These are phyloP conservation scores for Theobroma cacao DNA, from an alignment of 345 rosid species.

Conservation along the genomic window DNA sequence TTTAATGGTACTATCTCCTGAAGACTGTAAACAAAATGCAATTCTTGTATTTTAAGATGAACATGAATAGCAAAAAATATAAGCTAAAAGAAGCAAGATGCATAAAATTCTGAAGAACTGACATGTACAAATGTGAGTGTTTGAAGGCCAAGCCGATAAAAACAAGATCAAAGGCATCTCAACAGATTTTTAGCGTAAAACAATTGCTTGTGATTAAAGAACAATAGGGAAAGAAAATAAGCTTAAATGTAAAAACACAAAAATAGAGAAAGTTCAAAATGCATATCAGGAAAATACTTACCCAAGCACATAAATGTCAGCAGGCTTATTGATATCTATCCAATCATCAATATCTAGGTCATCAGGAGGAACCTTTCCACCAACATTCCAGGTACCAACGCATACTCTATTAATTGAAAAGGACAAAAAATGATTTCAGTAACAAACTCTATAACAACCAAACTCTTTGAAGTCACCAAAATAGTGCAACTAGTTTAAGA, in stretches of 20 bases:
- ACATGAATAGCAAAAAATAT: not conserved
- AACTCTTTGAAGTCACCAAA: not conserved
- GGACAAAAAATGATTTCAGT: not conserved
- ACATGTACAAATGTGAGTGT: not conserved
- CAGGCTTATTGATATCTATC: constrained; percentile 70
- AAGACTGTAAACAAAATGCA: constrained; percentile 41
- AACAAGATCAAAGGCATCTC: not conserved
- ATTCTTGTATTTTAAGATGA: constrained; percentile 1
- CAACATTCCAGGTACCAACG: constrained; percentile 95
- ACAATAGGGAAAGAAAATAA: not conserved
- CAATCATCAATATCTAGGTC: constrained; percentile 89
- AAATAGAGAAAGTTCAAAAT: not conserved
- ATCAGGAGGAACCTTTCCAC: constrained; percentile 76
- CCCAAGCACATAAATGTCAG: constrained; percentile 49
- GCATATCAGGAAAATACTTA: not conserved
- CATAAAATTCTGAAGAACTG: not conserved
- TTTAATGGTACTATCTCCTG: constrained; percentile 95
- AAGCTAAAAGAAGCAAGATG: not conserved
- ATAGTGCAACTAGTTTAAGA: not conserved
- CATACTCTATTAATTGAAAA: constrained; percentile 44
- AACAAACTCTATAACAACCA: not conserved
- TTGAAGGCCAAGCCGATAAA: not conserved
- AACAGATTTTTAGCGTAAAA: not conserved
- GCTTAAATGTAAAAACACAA: not conserved
- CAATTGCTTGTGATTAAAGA: not conserved